phyloP scores from a whole-genome alignment of 495 filamentous ascomycete genomes.

The Tricharina praecox region DNA sequence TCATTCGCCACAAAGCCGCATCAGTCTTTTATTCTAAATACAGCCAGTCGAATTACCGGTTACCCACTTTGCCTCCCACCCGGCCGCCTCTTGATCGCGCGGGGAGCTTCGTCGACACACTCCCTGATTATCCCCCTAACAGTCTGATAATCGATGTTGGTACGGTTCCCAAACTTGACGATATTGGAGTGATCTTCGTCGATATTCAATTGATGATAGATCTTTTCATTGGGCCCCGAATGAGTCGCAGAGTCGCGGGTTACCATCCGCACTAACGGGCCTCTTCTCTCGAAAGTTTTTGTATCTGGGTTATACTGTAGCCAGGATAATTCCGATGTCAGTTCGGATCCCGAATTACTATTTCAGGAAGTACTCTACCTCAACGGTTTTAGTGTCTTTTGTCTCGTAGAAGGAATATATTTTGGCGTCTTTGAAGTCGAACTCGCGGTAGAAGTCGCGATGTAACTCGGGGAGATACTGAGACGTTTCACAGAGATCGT shows the following conservation, averaged over 20 bases:
- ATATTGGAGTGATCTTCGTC: background rate
- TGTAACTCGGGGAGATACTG: constrained; percentile 1
- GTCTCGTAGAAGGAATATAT: constrained; percentile 9
- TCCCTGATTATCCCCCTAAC: background rate
- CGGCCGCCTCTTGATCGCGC: background rate
- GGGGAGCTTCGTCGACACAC: background rate
- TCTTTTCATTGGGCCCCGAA: background rate
- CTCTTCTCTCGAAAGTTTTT: background rate
- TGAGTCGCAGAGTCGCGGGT: background rate
- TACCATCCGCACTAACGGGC: background rate
- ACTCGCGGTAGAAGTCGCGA: background rate
- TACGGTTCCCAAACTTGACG: background rate
- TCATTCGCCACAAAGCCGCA: no score
- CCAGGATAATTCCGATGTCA: background rate
- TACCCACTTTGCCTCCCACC: no score
- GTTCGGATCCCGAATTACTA: background rate
- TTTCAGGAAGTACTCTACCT: constrained; percentile 3
- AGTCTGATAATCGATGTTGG: background rate
- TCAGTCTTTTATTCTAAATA: no score
- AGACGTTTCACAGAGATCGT: constrained; percentile 7
- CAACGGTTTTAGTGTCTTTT: constrained; percentile 6
- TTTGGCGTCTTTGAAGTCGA: background rate
- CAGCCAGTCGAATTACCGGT: no score
- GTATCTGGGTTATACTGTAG: background rate
- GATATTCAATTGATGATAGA: background rate